Conservation (phyloP, 2,329 filamentous ascomycete genomes). For the Triangularia setosa region DNA sequence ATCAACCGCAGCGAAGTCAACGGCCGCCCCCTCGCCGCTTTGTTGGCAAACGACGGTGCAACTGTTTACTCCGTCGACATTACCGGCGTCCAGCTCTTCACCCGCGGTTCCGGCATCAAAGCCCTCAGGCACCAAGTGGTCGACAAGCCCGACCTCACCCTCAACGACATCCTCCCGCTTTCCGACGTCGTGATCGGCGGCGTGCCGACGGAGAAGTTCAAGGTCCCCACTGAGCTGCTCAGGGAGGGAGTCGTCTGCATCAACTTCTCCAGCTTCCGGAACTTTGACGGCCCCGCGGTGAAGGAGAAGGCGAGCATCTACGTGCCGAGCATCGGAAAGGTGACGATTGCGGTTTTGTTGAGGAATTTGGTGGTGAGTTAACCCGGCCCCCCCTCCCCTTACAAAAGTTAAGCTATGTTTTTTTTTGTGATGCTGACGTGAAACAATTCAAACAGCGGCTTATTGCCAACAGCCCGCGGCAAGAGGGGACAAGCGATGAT, state of each 20-base stretch:
- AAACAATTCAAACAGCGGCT: constrained; percentile 27
- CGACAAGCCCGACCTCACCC: constrained; percentile 72
- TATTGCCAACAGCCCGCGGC: constrained; percentile 27
- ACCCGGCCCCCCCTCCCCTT: neutral
- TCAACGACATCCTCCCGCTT: constrained; percentile 77
- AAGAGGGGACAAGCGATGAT: constrained; percentile 15
- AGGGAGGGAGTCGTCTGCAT: constrained; percentile 95
- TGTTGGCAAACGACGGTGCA: constrained; percentile 93
- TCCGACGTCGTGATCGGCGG: constrained; percentile 95
- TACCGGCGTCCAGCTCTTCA: constrained; percentile 87
- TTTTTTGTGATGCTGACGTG: neutral
- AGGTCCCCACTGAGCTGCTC: constrained; percentile 79
- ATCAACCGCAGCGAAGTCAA: constrained; percentile 97
- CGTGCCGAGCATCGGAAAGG: constrained; percentile 94
- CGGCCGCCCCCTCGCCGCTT: constrained; percentile 82
- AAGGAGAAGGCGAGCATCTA: constrained; percentile 97
- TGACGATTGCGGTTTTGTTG: constrained; percentile 88
- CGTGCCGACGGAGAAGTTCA: constrained; percentile 83
- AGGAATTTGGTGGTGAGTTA: constrained; percentile 80
- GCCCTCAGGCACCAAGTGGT: constrained; percentile 82
- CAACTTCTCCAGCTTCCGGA: constrained; percentile 95
- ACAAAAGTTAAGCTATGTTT: neutral
- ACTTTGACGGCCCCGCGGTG: constrained; percentile 78
- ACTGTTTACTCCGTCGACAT: constrained; percentile 94
- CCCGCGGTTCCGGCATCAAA: constrained; percentile 80